phyloP scores from a whole-genome alignment of 129 eudicot species.

The Cynara cardunculus region DNA sequence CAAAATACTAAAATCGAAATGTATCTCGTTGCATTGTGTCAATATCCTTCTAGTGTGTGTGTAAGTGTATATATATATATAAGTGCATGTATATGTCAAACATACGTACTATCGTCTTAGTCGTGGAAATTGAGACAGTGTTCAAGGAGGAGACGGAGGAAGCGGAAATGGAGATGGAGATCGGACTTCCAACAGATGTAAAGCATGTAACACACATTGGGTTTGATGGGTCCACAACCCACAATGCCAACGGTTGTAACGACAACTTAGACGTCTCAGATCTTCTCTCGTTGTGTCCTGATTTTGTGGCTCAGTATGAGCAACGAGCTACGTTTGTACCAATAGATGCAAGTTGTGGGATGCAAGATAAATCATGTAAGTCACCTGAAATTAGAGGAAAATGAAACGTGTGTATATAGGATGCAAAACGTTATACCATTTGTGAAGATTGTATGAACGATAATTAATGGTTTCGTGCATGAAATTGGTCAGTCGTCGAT shows the following conservation, averaged over 20 bases:
- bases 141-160: constrained; percentile 63
- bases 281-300: constrained; percentile 19
- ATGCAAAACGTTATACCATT: not conserved
- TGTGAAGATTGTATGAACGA: constrained; percentile 7
- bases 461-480: constrained; percentile 7
- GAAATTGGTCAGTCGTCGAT: not conserved
- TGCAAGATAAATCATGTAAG: not conserved
- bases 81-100: not conserved
- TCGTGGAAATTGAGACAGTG: constrained; percentile 19
- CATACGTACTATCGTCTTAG: not conserved
- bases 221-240: constrained; percentile 39
- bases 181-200: constrained; percentile 73
- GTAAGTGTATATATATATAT: no score
- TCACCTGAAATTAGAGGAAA: not conserved
- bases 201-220: constrained; percentile 88
- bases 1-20: no score
- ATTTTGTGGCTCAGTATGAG: constrained; percentile 20
- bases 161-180: constrained; percentile 55
- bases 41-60: no score
- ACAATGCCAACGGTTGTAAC: constrained; percentile 6
- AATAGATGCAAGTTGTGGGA: constrained; percentile 6
- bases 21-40: no score
- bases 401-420: not conserved
- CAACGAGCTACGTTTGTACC: not conserved
- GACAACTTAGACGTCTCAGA: constrained; percentile 20